These are phyloP conservation scores for Botryosphaeria agaves DNA, from an alignment of 2,329 filamentous ascomycete genomes.

Conservation along the genomic window DNA sequence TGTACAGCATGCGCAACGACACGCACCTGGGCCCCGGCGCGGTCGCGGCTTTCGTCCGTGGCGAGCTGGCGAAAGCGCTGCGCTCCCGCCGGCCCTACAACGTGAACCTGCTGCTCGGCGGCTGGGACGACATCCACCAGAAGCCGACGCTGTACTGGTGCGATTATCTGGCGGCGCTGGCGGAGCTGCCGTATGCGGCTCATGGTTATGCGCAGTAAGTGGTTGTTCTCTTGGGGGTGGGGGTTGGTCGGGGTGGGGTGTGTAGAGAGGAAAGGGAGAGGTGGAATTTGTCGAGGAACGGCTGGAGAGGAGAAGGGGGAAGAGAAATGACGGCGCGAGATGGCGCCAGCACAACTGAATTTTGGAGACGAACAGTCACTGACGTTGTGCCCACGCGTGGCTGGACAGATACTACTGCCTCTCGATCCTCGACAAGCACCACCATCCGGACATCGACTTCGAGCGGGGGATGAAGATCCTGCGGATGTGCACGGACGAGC, in stretches of 20 bases:
- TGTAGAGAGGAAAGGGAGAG: neutral
- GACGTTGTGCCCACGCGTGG: too few species aligned
- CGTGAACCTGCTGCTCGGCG: slow-evolving; percentile 89
- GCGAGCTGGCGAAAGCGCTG: slow-evolving; percentile 79
- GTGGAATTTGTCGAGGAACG: neutral
- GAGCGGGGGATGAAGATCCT: slow-evolving; percentile 85
- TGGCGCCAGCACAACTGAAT: too few species aligned
- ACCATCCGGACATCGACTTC: slow-evolving; percentile 82
- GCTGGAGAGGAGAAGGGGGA: neutral
- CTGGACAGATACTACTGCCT: slow-evolving; percentile 76
- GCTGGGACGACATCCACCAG: slow-evolving; percentile 79
- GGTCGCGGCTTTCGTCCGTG: slow-evolving; percentile 82
- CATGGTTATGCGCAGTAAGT: slow-evolving; percentile 93
- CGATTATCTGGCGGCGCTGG: slow-evolving; percentile 84
- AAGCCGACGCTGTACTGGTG: slow-evolving; percentile 93
- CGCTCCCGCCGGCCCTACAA: slow-evolving; percentile 89
- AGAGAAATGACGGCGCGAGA: too few species aligned
- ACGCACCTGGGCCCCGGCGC: slow-evolving; percentile 79
- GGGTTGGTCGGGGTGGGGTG: neutral
- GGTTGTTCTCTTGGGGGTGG: neutral
- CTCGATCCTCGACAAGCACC: slow-evolving; percentile 94
- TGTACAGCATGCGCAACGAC: slow-evolving; percentile 97
- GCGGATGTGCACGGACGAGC: slow-evolving; percentile 87
- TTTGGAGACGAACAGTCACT: too few species aligned
- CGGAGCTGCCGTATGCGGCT: slow-evolving; percentile 81